Conservation (phyloP, 2,329 filamentous ascomycete species). For the Penicillium decumbens region DNA sequence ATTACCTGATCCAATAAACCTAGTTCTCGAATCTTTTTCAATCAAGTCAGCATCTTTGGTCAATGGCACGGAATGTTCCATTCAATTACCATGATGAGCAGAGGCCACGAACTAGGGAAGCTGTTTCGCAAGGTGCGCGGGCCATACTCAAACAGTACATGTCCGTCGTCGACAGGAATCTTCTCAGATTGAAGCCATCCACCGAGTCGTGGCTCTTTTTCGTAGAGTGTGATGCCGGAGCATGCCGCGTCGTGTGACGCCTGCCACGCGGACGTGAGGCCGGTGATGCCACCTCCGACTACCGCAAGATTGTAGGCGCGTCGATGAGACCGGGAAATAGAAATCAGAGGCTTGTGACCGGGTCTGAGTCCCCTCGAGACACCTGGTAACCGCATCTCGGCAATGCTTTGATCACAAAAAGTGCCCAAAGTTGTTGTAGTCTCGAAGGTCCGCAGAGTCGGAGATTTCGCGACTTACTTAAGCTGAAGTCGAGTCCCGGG, state of each 20-base stretch:
- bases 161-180: conserved; percentile 54
- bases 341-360: conserved; percentile 17
- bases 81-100: conserved; percentile 63
- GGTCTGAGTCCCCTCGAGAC: conserved; percentile 21
- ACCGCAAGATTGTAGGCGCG: conserved; percentile 55
- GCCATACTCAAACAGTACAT: conserved; percentile 75
- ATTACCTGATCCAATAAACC: conserved; percentile 55
- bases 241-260: conserved; percentile 64
- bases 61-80: conserved; percentile 5
- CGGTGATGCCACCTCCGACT: conserved; percentile 77
- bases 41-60: conserved; percentile 10
- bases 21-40: conserved; percentile 54
- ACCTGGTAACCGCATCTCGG: conserved; percentile 29
- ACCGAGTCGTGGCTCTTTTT: conserved; percentile 64
- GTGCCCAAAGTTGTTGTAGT: not conserved
- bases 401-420: not conserved
- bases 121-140: conserved; percentile 67
- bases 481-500: not conserved
- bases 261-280: conserved; percentile 73
- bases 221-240: conserved; percentile 74
- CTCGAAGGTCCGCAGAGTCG: not conserved
- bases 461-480: conserved; percentile 6
- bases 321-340: conserved; percentile 17
- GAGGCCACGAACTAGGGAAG: conserved; percentile 57
- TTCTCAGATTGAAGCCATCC: conserved; percentile 75